Evolutionary conservation across 345 rosid species (phyloP).

Genomic region (Pugionium dolabratum): DNA sequence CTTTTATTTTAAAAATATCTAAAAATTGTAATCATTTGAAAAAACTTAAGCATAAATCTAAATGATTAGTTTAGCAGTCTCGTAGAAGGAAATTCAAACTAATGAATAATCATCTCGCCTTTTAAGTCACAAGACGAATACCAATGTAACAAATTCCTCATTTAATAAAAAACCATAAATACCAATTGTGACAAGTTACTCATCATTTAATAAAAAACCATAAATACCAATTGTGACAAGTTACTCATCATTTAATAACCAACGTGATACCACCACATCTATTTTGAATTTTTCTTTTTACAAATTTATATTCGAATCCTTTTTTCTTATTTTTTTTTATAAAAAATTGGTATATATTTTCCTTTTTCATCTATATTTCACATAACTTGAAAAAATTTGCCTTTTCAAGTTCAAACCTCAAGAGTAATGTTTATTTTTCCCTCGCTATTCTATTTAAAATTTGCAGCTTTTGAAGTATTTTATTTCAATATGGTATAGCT

Average conservation of each 20-base stretch:
- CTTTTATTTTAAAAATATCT: background rate
- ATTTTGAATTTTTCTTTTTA: background rate
- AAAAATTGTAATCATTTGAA: conserved; percentile 2
- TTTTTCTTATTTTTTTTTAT: background rate
- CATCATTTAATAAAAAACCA: conserved; percentile 11
- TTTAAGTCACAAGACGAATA: conserved; percentile 16
- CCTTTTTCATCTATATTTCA: too few species aligned
- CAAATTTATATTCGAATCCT: background rate
- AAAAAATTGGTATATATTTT: too few species aligned
- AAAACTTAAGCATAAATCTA: background rate
- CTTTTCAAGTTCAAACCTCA: conserved; percentile 9
- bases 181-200: conserved; percentile 16
- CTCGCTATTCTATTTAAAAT: conserved; percentile 31
- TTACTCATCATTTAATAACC: background rate
- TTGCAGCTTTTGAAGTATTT: background rate
- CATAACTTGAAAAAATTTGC: background rate
- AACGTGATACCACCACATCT: conserved; percentile 26
- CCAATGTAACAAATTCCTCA: conserved; percentile 20
- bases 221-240: conserved; percentile 28
- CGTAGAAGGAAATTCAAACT: conserved; percentile 24
- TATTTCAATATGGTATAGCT: too few species aligned
- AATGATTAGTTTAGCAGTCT: conserved; percentile 5
- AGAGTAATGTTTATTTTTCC: conserved; percentile 23
- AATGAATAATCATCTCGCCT: conserved; percentile 15
- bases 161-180: conserved; percentile 29